These are phyloP conservation scores for Flaveria sonorensis DNA, from an alignment of 129 eudicot species.

Conservation along the genomic window DNA sequence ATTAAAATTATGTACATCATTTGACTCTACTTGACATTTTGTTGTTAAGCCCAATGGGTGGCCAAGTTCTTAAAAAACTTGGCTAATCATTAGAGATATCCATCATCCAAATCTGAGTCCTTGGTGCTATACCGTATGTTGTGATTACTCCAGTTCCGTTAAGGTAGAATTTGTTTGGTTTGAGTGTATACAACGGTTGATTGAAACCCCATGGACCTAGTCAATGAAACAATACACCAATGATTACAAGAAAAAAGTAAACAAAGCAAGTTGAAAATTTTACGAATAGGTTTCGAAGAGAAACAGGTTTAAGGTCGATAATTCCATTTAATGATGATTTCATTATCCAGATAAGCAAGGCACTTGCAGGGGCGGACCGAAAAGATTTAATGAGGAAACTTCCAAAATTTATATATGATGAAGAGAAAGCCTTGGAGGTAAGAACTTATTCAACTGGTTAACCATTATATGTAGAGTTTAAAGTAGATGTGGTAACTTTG, in stretches of 20 bases:
- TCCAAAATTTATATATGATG: conserved; percentile 74
- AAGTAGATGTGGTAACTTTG: background rate
- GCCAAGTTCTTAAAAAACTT: background rate
- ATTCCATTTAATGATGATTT: background rate
- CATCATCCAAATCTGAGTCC: background rate
- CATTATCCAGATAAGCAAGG: conserved; percentile 61
- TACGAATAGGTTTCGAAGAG: background rate
- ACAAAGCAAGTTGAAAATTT: background rate
- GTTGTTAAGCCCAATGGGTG: background rate
- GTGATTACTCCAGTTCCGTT: too few relatives aligned
- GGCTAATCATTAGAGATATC: too few relatives aligned
- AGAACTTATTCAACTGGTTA: conserved; percentile 4
- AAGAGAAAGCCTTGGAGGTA: conserved; percentile 82
- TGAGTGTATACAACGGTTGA: too few relatives aligned
- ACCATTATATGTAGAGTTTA: background rate
- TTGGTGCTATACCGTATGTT: background rate
- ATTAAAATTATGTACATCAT: background rate
- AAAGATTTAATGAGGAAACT: conserved; percentile 71
- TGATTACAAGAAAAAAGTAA: background rate
- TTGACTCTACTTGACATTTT: background rate
- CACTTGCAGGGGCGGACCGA: conserved; percentile 62
- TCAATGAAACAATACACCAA: too few relatives aligned
- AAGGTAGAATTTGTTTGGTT: too few relatives aligned
- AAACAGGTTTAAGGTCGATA: background rate
- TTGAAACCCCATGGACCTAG: too few relatives aligned